These are phyloP conservation scores for Adansonia digitata DNA, from an alignment of 345 rosid genomes.

Conservation along the genomic window DNA sequence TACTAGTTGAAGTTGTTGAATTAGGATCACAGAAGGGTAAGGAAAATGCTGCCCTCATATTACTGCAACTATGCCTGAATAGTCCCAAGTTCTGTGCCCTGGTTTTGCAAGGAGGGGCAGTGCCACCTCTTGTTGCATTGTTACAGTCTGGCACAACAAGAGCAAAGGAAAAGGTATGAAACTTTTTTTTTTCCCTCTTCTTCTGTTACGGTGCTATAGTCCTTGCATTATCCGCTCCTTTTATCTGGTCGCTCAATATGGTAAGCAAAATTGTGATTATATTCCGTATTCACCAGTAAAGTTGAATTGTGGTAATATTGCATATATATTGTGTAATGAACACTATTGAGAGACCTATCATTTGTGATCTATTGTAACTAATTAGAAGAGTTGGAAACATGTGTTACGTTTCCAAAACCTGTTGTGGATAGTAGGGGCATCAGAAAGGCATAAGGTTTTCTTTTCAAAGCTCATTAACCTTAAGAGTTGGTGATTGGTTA, in stretches of 20 bases:
- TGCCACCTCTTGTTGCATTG: constrained; percentile 92
- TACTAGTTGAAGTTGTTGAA: constrained; percentile 73
- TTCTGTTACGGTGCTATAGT: background rate
- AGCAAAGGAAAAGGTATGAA: constrained; percentile 87
- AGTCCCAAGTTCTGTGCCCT: constrained; percentile 78
- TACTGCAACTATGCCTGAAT: constrained; percentile 74
- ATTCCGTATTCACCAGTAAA: background rate
- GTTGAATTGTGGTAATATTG: background rate
- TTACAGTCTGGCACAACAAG: constrained; percentile 91
- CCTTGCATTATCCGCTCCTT: background rate
- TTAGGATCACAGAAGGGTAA: constrained; percentile 86
- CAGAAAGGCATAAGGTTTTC: background rate
- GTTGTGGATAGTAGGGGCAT: background rate
- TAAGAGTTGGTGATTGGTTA: background rate
- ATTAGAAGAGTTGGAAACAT: background rate
- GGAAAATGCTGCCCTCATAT: constrained; percentile 82
- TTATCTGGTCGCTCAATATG: background rate
- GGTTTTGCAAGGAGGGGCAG: constrained; percentile 94
- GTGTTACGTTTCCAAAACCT: background rate
- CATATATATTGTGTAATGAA: background rate
- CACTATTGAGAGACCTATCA: background rate
- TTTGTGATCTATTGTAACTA: background rate
- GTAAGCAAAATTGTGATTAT: background rate
- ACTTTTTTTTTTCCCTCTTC: background rate
- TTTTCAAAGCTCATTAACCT: background rate